These are phyloP conservation scores for Amaranthus cruentus DNA, from an alignment of 148 eudicot species.

Conservation along the genomic window DNA sequence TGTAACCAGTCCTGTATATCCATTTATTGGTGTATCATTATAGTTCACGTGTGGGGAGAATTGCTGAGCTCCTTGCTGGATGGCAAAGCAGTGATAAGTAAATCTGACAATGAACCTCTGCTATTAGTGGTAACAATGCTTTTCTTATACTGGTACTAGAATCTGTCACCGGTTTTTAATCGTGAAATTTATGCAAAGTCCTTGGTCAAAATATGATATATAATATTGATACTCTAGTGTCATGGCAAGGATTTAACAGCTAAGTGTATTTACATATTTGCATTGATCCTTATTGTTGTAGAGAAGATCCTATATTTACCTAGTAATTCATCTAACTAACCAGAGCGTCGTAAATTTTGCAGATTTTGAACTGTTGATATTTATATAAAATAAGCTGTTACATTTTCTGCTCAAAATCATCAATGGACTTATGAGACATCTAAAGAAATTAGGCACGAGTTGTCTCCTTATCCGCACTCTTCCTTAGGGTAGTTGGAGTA, in stretches of 20 bases:
- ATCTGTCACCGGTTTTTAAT: too few relatives aligned
- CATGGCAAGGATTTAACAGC: background rate
- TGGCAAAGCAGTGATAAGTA: too few relatives aligned
- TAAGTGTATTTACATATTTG: background rate
- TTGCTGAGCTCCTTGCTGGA: too few relatives aligned
- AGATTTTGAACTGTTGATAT: background rate
- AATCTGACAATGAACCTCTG: too few relatives aligned
- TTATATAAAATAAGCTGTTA: background rate
- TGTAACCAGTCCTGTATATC: too few relatives aligned
- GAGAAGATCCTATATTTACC: background rate
- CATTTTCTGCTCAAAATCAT: background rate
- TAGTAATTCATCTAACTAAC: background rate
- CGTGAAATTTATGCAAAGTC: background rate
- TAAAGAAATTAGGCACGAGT: background rate
- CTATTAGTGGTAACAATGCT: too few relatives aligned
- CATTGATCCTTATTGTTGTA: background rate
- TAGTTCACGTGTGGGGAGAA: too few relatives aligned
- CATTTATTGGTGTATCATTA: too few relatives aligned
- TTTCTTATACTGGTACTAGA: too few relatives aligned
- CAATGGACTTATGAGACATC: background rate
- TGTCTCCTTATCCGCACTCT: background rate
- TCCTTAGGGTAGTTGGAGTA: background rate
- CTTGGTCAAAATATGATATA: too few relatives aligned
- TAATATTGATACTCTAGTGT: background rate
- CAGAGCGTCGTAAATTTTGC: background rate